Percentiles rank a stretch among this genome's conserved stretches.
Conservation (phyloP, 768 basidiomycete genomes). For the Thelephora aurantiotincta region DNA sequence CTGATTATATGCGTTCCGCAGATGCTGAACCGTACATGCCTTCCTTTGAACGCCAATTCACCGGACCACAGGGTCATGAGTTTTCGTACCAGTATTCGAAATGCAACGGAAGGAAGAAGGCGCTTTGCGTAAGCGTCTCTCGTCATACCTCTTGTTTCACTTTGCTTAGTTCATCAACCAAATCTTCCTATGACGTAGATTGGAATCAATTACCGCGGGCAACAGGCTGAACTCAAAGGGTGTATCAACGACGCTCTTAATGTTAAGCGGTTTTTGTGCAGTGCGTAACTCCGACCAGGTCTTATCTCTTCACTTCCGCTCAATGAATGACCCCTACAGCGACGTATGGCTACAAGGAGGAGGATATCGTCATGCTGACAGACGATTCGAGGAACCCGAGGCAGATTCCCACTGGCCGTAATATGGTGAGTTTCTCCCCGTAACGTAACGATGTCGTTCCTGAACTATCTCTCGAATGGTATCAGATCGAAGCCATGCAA, state of each 20-base stretch:
- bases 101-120: slow-evolving; percentile 40
- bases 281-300: slow-evolving; percentile 11
- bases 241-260: slow-evolving; percentile 51
- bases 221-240: slow-evolving; percentile 27
- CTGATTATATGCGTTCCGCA: slow-evolving; percentile 1
- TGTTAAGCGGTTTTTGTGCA: slow-evolving; percentile 31
- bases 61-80: slow-evolving; percentile 12
- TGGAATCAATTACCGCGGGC: slow-evolving; percentile 39
- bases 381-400: slow-evolving; percentile 32
- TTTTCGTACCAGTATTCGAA: slow-evolving; percentile 42
- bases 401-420: slow-evolving; percentile 34
- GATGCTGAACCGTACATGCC: slow-evolving; percentile 15
- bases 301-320: neutral
- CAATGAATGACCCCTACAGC: slow-evolving; percentile 11
- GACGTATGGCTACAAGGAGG: slow-evolving; percentile 30
- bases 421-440: slow-evolving; percentile 25
- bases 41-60: neutral
- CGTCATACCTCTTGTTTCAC: neutral
- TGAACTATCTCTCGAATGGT: neutral
- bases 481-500: slow-evolving; percentile 33
- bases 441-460: neutral
- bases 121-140: slow-evolving; percentile 29
- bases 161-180: neutral
- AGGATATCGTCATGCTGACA: slow-evolving; percentile 45
- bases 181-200: slow-evolving; percentile 19